Evolutionary conservation across 2,329 filamentous ascomycete genomes (phyloP), one percentile per base, ranked within the genome.

Genomic region (Zalaria sp.): DNA sequence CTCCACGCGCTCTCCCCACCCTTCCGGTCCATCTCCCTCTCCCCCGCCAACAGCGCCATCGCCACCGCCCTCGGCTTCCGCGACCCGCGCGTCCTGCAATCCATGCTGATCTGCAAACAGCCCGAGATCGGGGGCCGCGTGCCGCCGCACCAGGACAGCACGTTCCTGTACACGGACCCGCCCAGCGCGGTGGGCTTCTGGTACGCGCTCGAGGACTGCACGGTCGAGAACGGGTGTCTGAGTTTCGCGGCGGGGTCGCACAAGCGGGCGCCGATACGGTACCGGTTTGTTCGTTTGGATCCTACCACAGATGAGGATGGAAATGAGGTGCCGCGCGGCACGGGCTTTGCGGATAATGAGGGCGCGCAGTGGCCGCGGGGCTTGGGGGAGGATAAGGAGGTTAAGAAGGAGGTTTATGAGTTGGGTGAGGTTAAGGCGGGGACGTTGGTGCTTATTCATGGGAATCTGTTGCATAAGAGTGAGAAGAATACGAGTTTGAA

Each of bases 51-150:
- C 59, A 70, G 61, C 0, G 75, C 70, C 4, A 77, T 94, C 9
- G 86, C 87, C 1, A 66, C 67, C 36, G 72, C 72, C 5, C 69
- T 94, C 7, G 81, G 81, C 2, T 94, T 87, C 65, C 53, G 51
- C 4, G 84, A 93, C 59, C 84, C 88, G 2, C 69, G 81, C 18
- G 71, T 81, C 4, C 69, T 98, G 40, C 91, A 98, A 68, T 91
- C 83, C 59, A 98, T 98, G 91, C 73, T 96, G 27, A 96, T 98
- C 53, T 95, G 87, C 75, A 98, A 98, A 63, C 89, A 95, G 65
- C 88, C 91, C 25, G 85, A 93, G 63, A 95, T 96, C 41, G 91
- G 91, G 27, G 89, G 84, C 25, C 83, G 83, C 2, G 91, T 96
- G 35, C 86, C 83, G 1, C 77, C 86, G 25, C 91, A 98, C 60